Evolutionary conservation across 495 filamentous ascomycete genomes (phyloP).

Genomic region (Xylaria flabelliformis): DNA sequence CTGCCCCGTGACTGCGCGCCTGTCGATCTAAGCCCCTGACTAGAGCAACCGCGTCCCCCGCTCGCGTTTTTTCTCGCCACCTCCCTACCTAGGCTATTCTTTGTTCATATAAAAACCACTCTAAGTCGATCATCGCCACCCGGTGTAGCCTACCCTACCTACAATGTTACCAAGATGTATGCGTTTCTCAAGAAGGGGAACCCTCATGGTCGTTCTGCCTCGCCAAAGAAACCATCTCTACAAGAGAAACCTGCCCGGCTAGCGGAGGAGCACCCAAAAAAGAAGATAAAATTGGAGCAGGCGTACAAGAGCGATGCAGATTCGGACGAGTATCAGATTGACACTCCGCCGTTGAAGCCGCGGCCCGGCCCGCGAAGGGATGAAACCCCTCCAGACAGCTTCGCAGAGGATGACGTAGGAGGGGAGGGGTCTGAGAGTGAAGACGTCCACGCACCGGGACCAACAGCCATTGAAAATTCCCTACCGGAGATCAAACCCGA

Average conservation of each 20-base stretch:
- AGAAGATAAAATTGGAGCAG: conserved; percentile 44
- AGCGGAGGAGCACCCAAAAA: conserved; percentile 39
- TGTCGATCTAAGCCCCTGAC: conserved; percentile 14
- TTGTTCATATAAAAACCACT: neutral
- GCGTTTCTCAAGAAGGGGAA: conserved; percentile 34
- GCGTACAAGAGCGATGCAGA: conserved; percentile 39
- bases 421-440: conserved; percentile 36
- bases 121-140: neutral
- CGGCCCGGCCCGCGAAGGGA: conserved; percentile 19
- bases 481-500: conserved; percentile 72
- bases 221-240: conserved; percentile 12
- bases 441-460: conserved; percentile 42
- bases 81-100: conserved; percentile 21
- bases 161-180: conserved; percentile 31
- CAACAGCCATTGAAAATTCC: conserved; percentile 79
- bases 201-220: neutral
- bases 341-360: conserved; percentile 24
- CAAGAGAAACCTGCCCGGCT: conserved; percentile 10
- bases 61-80: conserved; percentile 26
- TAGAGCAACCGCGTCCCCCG: conserved; percentile 31
- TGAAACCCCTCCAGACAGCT: conserved; percentile 41
- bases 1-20: conserved; percentile 39
- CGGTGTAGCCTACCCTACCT: neutral
- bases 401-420: conserved; percentile 43
- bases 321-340: conserved; percentile 33